Evolutionary conservation across 192 early-diverging fungal species (phyloP), one percentile per base, ranked within the genome.

Genomic region (Entomortierella lignicola): DNA sequence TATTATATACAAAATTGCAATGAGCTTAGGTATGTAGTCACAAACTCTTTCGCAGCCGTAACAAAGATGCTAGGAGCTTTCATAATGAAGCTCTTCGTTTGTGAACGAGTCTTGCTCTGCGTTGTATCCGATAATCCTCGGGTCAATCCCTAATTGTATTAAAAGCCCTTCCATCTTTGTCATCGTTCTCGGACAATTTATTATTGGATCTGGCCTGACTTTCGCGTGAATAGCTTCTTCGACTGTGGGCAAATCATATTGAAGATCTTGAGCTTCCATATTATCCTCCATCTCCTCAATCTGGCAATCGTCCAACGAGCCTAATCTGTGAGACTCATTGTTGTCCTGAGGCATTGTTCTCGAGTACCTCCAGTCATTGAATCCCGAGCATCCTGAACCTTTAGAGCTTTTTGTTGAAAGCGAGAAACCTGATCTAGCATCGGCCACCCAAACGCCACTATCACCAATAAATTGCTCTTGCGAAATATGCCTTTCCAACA

Each of bases 171-270:
- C 50, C 75, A 79, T 79, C 25, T 56, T 65, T 1, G 75, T 70
- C 56, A 63, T 51, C 15, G 25, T 23, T 25, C 11, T 61, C 0
- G 51, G 57, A 42, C 4, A 10, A 11, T 1, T n/a, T 12, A n/a
- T 18, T 13, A 42, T 29, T 25, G 21, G 8, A 0, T 65, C 68
- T 6, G 67, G 63, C 31, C 20, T 31, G 13, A 11, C 18, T 12
- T 57, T 52, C 2, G 50, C 47, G 2, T 56, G 54, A 30, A 79
- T 47, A 4, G 75, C 75, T 47, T 79, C 75, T 8, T 69, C 67
- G 12, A 79, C 68, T 15, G 75, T 70, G 7, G 75, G 75, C 3
- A 79, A 42, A 50, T 79, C 75, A 2, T 79, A 26, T 41, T 70
- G 66, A 8, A 61, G 42, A 12, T 79, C 75, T 34, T 79, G 55